Evolutionary conservation across 2,329 filamentous ascomycete species (phyloP).

Genomic region (Colletotrichum abscissum): DNA sequence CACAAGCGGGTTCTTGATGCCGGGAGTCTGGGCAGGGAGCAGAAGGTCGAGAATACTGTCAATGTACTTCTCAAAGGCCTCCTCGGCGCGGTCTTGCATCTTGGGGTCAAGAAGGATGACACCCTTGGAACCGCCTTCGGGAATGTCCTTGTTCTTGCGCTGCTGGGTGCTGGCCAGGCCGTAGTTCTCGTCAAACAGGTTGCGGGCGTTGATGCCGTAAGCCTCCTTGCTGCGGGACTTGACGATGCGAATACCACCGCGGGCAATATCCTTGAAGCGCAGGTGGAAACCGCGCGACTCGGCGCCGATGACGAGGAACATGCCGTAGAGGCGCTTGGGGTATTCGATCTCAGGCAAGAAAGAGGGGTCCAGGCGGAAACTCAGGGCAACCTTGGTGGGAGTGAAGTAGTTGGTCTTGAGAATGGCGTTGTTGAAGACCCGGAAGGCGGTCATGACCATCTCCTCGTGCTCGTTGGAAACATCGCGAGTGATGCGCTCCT

Average conservation of each 20-base stretch:
- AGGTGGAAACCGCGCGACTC: constrained; percentile 98
- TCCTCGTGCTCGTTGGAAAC: constrained; percentile 94
- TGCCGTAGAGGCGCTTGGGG: constrained; percentile 91
- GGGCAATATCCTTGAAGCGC: constrained; percentile 95
- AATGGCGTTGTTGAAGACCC: constrained; percentile 91
- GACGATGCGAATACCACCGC: constrained; percentile 97
- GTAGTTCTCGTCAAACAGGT: constrained; percentile 98
- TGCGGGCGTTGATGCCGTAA: constrained; percentile 95
- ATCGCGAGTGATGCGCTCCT: constrained; percentile 82
- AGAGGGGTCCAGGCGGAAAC: constrained; percentile 89
- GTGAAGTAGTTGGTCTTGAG: constrained; percentile 99
- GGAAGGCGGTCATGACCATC: constrained; percentile 98
- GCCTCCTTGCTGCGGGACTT: constrained; percentile 97
- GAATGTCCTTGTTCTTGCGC: constrained; percentile 99
- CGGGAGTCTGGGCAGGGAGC: constrained; percentile 87
- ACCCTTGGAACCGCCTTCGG: constrained; percentile 97
- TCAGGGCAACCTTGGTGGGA: constrained; percentile 96
- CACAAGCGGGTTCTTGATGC: constrained; percentile 98
- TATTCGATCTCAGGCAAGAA: constrained; percentile 96
- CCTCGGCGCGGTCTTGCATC: constrained; percentile 91
- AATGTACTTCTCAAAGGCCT: constrained; percentile 99
- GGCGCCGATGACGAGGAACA: constrained; percentile 98
- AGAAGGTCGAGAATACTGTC: constrained; percentile 97
- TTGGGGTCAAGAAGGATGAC: constrained; percentile 94
- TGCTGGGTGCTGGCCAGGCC: constrained; percentile 98